These are phyloP conservation scores for Microbotryum lychnidis-dioicae DNA, from an alignment of 1,284 basidiomycete species.

Conservation along the genomic window DNA sequence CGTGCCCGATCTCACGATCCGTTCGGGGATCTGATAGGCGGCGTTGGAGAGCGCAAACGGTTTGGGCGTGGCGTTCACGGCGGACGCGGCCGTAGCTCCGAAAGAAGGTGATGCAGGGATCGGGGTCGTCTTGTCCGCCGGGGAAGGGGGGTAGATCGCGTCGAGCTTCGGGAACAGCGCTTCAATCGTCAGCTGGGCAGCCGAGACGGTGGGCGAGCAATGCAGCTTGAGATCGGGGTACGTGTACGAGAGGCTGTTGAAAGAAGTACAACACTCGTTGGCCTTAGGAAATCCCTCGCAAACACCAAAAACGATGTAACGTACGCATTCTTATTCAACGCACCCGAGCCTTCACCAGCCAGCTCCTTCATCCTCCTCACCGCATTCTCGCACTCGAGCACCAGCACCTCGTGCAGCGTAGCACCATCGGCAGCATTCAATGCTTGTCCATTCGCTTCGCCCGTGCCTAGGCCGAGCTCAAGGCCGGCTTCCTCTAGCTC, in stretches of 20 bases:
- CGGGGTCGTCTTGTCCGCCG: not conserved
- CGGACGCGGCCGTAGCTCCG: not conserved
- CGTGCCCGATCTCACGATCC: not conserved
- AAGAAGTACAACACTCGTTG: too few species aligned
- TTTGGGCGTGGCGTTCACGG: not conserved
- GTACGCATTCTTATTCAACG: not conserved
- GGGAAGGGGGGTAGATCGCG: not conserved
- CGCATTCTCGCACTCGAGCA: conserved; percentile 7
- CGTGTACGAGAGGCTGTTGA: not conserved
- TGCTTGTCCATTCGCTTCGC: not conserved
- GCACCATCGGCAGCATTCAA: not conserved
- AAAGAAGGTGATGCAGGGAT: not conserved
- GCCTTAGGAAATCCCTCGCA: too few species aligned
- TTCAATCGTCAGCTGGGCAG: conserved; percentile 13
- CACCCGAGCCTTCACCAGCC: not conserved
- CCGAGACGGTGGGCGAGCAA: conserved; percentile 8
- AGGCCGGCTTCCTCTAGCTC: conserved; percentile 21
- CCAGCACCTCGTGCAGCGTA: not conserved
- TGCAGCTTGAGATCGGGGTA: conserved; percentile 5
- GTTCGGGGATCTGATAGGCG: not conserved
- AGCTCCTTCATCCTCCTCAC: conserved; percentile 1
- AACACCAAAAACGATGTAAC: not conserved
- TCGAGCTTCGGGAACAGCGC: conserved; percentile 11
- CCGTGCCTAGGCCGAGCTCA: conserved; percentile 7
- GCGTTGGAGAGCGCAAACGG: conserved; percentile 22